Conservation (phyloP, 2,329 filamentous ascomycete species). For the Coniochaeta ligniaria region DNA sequence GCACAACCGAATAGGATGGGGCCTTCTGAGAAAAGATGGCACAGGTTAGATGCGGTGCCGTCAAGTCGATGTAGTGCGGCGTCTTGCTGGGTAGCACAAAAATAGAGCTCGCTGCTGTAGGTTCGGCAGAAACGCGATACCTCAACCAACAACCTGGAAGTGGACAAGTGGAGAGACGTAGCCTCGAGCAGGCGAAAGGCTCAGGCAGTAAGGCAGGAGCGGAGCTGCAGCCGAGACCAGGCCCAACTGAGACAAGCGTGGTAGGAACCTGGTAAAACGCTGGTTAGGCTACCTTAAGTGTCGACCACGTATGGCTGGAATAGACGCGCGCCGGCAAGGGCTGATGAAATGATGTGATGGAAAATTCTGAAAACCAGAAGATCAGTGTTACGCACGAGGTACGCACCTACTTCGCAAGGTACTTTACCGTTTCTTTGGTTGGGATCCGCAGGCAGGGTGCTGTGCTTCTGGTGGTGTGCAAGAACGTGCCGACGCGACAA, state of each 20-base stretch:
- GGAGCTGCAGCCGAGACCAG: background rate
- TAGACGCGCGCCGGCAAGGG: background rate
- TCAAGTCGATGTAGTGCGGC: background rate
- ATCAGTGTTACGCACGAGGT: background rate
- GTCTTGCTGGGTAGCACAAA: background rate
- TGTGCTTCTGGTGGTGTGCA: background rate
- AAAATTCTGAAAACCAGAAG: background rate
- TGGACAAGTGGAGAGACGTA: constrained; percentile 1
- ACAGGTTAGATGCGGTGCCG: background rate
- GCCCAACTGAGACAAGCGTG: background rate
- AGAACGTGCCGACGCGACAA: constrained; percentile 1
- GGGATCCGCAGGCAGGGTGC: background rate
- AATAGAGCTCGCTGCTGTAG: background rate
- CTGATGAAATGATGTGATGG: background rate
- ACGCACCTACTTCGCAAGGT: background rate
- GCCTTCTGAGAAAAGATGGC: background rate
- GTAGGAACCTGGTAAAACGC: background rate
- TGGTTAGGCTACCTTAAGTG: background rate
- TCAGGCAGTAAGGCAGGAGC: background rate
- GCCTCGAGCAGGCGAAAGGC: background rate
- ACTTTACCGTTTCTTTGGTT: background rate
- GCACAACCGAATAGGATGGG: background rate
- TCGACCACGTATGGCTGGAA: background rate
- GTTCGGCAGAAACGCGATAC: background rate
- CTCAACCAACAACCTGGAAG: background rate